Base-by-base conservation (phyloP, 2,329 filamentous ascomycete genomes). In the Pseudogymnoascus sp. region DNA sequence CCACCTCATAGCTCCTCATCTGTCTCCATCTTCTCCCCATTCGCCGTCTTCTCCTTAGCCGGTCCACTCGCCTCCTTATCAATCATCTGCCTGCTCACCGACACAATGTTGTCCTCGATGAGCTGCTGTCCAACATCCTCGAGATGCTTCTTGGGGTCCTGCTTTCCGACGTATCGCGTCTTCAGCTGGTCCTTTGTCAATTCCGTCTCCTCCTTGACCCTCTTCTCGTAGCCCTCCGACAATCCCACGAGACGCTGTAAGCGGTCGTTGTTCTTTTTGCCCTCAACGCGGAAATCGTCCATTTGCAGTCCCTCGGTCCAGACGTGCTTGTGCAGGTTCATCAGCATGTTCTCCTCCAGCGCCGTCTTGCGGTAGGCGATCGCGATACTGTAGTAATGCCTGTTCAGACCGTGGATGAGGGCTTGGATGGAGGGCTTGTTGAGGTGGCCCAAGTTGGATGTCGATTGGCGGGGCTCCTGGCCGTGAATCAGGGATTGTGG, bases 381-480 rank as follows among this genome's bases (percentile, higher is more conserved):
- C 65, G 86, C 93, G 74, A 99, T 99, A 71, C 91, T 96, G 83
- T 99, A 99, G 83, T 99, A 99, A 81, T 99, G 95, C 72, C 95
- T 85, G 81, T 99, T 99, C 50, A 99, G 84, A 64, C 95, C 95
- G 77, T 99, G 95, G 68, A 99, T 99, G 64, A 99, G 88, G 37
- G 96, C 93, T 80, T 99, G 96, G 68, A 99, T 99, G n/a, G 93
- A 97, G 26, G 95, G 96, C 80, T 99, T 99, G 82, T 99, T 97
- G 69, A 99, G 84, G 76, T 99, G 95, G 26, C 96, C 95, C 73
- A 99, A 79, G 80, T 99, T 99, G 69, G 93, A 97, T 40, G 95
- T 99, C 72, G 93, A 97, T 77, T 99, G 95, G 64, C 95, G 89
- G 10, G 95, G 95, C 76, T 99, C 95, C 76, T 99, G 95, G 2